Percentiles rank a stretch among this genome's conserved stretches.
Evolutionary conservation across 2,329 filamentous ascomycete genomes (phyloP).

Genomic region (Penicillium decumbens): DNA sequence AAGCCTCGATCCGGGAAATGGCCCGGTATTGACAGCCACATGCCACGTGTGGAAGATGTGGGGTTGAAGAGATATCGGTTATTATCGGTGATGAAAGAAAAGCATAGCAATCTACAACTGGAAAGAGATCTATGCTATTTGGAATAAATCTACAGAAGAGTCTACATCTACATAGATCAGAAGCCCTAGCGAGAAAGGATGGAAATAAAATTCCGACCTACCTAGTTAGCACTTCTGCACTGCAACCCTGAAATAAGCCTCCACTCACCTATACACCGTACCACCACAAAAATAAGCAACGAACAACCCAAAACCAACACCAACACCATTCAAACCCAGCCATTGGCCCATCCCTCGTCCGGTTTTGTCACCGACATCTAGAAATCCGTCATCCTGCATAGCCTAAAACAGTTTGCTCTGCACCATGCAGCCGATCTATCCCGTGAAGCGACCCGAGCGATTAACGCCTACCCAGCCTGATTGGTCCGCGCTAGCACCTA

Average conservation of each 20-base stretch:
- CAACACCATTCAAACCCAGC: background rate
- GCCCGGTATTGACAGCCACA: background rate
- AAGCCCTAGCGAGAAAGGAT: background rate
- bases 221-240: no score
- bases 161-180: background rate
- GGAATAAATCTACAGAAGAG: background rate
- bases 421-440: slow-evolving; percentile 7
- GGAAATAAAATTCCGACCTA: no score
- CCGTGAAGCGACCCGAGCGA: background rate
- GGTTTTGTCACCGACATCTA: background rate
- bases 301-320: background rate
- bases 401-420: slow-evolving; percentile 1
- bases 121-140: background rate
- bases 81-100: background rate
- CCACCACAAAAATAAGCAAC: background rate
- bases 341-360: background rate
- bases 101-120: background rate
- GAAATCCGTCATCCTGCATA: slow-evolving; percentile 6
- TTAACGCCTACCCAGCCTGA: background rate
- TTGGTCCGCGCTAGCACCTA: background rate
- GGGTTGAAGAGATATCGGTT: background rate
- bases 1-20: background rate
- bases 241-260: no score
- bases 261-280: background rate
- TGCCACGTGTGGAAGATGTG: background rate